A percentile compares a stretch with the other conserved stretches of the same genome.
These are phyloP conservation scores for Calonectria ilicicola DNA, from an alignment of 2,329 filamentous ascomycete species.

Conservation along the genomic window DNA sequence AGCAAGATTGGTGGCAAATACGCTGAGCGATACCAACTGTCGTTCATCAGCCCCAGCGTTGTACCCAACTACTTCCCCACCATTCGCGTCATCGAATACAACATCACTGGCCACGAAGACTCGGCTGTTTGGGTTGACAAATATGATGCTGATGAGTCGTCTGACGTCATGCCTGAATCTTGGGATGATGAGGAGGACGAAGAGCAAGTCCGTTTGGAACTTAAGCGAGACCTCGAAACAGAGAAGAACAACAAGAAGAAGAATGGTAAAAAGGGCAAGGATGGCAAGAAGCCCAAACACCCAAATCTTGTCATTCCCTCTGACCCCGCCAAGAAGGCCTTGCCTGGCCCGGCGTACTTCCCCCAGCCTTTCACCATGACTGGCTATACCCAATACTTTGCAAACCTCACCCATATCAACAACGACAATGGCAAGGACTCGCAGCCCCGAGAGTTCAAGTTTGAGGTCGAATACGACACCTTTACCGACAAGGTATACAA, in stretches of 20 bases:
- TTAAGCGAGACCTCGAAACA: slow-evolving; percentile 39
- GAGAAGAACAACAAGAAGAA: slow-evolving; percentile 49
- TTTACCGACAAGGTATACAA: slow-evolving; percentile 80
- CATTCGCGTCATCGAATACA: slow-evolving; percentile 93
- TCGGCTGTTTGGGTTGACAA: slow-evolving; percentile 58
- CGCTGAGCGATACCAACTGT: slow-evolving; percentile 86
- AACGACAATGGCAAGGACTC: slow-evolving; percentile 71
- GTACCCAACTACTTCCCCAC: slow-evolving; percentile 95
- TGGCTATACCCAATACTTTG: slow-evolving; percentile 90
- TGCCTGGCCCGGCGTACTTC: slow-evolving; percentile 91
- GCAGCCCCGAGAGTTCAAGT: slow-evolving; percentile 74
- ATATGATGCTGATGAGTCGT: slow-evolving; percentile 23
- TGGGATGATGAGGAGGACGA: slow-evolving; percentile 47
- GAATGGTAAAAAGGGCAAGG: slow-evolving; percentile 59
- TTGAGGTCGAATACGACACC: slow-evolving; percentile 88
- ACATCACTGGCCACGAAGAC: slow-evolving; percentile 81
- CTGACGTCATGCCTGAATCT: slow-evolving; percentile 10
- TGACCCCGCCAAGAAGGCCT: slow-evolving; percentile 77
- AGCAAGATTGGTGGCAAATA: slow-evolving; percentile 80
- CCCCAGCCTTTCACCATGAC: slow-evolving; percentile 83
- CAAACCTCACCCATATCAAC: slow-evolving; percentile 93
- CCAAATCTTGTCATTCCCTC: slow-evolving; percentile 75
- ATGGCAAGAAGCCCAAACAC: slow-evolving; percentile 66
- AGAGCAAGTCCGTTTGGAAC: slow-evolving; percentile 38
- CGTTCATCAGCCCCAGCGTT: slow-evolving; percentile 85